A percentile compares a stretch with the other conserved stretches of the same genome.
Conservation (phyloP, 768 basidiomycete genomes). For the Trametes punicea region DNA sequence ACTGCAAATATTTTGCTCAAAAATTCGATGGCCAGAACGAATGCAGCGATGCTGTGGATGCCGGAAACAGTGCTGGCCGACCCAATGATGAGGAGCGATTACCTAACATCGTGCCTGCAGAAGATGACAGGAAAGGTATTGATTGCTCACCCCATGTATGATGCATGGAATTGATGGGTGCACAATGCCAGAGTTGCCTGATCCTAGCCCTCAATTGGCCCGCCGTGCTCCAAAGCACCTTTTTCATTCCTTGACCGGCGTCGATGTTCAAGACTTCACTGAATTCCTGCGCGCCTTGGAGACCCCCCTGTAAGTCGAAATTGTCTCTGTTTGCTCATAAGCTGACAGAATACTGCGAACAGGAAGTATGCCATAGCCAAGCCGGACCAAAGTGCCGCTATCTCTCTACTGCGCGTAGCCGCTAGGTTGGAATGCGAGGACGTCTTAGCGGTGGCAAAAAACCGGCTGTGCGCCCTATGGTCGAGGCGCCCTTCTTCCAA, state of each 20-base stretch:
- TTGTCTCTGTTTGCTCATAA: background rate
- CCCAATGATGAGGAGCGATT: no score
- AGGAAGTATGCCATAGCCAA: background rate
- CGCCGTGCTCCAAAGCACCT: background rate
- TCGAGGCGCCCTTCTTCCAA: slow-evolving; percentile 1
- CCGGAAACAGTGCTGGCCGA: background rate
- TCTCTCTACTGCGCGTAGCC: slow-evolving; percentile 34
- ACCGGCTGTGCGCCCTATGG: slow-evolving; percentile 31
- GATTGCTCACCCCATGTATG: no score
- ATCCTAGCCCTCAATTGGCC: no score
- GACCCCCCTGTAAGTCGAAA: background rate
- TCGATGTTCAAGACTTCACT: background rate
- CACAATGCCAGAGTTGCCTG: no score
- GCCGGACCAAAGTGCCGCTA: background rate
- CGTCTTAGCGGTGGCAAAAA: slow-evolving; percentile 28
- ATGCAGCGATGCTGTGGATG: background rate
- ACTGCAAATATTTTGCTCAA: slow-evolving; percentile 32
- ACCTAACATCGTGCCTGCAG: no score
- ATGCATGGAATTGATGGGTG: no score
- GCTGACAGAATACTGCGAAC: background rate
- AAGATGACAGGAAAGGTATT: no score
- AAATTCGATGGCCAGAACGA: no score
- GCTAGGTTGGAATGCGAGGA: slow-evolving; percentile 30
- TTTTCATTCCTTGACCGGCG: background rate
- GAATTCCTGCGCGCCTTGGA: background rate